These are phyloP conservation scores for Trichoderma reesei DNA, from an alignment of 495 filamentous ascomycete genomes.

Conservation along the genomic window DNA sequence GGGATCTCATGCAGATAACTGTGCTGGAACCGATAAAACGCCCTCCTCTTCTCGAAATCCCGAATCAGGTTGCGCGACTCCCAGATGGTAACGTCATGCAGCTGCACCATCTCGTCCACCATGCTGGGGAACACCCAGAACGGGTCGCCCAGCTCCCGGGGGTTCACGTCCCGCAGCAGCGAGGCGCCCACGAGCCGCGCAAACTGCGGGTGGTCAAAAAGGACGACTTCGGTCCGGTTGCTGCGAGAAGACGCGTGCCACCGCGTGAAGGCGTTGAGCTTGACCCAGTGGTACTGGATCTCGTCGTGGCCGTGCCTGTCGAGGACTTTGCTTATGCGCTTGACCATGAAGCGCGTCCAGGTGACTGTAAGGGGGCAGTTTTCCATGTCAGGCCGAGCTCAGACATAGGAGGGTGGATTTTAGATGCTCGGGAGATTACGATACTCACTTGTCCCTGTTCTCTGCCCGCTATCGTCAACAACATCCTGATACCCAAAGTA, in stretches of 20 bases:
- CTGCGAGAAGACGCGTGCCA: conserved; percentile 16
- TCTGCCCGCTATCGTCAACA: neutral
- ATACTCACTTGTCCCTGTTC: conserved; percentile 7
- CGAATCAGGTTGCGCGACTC: conserved; percentile 24
- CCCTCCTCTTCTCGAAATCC: conserved; percentile 15
- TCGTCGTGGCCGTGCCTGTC: neutral
- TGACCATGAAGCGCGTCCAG: conserved; percentile 4
- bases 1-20: conserved; percentile 35
- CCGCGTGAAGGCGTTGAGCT: conserved; percentile 26
- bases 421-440: neutral
- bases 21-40: conserved; percentile 20
- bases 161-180: neutral
- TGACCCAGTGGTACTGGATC: conserved; percentile 23
- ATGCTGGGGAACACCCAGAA: conserved; percentile 22
- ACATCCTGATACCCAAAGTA: conserved; percentile 11
- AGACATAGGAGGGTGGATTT: neutral
- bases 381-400: too few relatives aligned
- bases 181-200: conserved; percentile 8
- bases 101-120: conserved; percentile 17
- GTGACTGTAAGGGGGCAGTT: neutral
- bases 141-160: conserved; percentile 11
- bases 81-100: conserved; percentile 27
- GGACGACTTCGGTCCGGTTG: conserved; percentile 23
- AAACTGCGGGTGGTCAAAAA: conserved; percentile 25
- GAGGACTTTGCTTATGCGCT: neutral